Percentiles rank a stretch among this genome's conserved stretches.
Conservation (phyloP, 345 rosid species). For the Laguncularia racemosa region DNA sequence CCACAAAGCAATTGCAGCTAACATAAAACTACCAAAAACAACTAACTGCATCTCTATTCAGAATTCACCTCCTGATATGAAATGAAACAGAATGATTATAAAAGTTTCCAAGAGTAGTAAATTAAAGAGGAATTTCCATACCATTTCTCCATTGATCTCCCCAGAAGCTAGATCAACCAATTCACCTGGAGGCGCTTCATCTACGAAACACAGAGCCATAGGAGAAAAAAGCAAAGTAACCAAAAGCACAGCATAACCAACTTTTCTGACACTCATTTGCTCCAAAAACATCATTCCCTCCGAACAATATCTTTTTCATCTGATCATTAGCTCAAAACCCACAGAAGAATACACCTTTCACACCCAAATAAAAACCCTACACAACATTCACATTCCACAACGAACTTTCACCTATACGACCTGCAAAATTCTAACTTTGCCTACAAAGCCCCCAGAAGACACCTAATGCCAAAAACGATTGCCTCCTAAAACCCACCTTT, state of each 20-base stretch:
- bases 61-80: no score
- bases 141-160: constrained; percentile 43
- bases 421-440: neutral
- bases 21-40: no score
- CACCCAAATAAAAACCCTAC: constrained; percentile 9
- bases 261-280: constrained; percentile 22
- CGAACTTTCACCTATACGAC: no score
- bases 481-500: no score
- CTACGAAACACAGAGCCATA: constrained; percentile 31
- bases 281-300: constrained; percentile 18
- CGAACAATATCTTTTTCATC: constrained; percentile 26
- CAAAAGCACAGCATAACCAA: constrained; percentile 17
- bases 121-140: constrained; percentile 12
- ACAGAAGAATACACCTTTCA: constrained; percentile 8
- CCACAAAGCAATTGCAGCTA: no score
- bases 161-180: constrained; percentile 42
- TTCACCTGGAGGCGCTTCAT: constrained; percentile 33
- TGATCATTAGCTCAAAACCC: constrained; percentile 23
- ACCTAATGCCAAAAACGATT: neutral
- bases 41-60: no score
- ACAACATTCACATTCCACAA: constrained; percentile 3
- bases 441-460: neutral
- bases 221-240: constrained; percentile 32
- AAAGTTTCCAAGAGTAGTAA: no score
- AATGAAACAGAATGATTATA: no score